Percentiles rank a stretch among this genome's conserved stretches.
Evolutionary conservation across 2,329 filamentous ascomycete species (phyloP).

Genomic region (Fusarium newnesense): DNA sequence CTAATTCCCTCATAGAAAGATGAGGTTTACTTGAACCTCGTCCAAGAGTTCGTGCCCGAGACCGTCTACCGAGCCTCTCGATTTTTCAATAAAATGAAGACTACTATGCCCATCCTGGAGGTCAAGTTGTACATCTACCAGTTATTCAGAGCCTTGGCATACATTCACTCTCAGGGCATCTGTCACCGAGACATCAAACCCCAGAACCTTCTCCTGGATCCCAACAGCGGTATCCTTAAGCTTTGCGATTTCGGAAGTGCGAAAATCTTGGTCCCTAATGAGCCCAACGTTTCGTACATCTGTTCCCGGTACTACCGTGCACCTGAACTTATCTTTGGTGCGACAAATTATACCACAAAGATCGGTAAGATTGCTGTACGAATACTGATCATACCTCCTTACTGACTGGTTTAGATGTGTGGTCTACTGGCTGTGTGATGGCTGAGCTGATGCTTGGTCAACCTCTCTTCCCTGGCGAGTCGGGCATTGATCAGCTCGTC

Average conservation of each 20-base stretch:
- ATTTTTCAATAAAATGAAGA: constrained; percentile 99
- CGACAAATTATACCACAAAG: constrained; percentile 99
- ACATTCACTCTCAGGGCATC: constrained; percentile 99
- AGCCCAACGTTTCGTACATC: constrained; percentile 99
- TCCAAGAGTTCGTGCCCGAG: constrained; percentile 97
- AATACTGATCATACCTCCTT: neutral
- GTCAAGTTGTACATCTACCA: constrained; percentile 99
- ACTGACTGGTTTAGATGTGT: constrained; percentile 82
- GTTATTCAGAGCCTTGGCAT: constrained; percentile 96
- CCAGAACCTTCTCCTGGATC: constrained; percentile 95
- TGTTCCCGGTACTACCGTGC: constrained; percentile 99
- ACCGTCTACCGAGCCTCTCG: constrained; percentile 97
- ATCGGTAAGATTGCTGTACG: constrained; percentile 77
- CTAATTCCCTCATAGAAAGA: constrained; percentile 74
- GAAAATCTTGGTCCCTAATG: constrained; percentile 98
- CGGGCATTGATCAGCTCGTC: constrained; percentile 96
- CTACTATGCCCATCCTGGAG: constrained; percentile 97
- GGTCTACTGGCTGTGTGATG: constrained; percentile 99
- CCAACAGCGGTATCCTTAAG: constrained; percentile 90
- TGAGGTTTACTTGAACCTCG: constrained; percentile 97
- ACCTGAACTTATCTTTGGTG: constrained; percentile 97
- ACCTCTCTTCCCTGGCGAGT: constrained; percentile 97
- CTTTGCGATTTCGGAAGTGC: constrained; percentile 99
- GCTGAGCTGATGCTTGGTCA: constrained; percentile 99
- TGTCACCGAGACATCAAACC: constrained; percentile 99